Percentiles rank a stretch among this genome's conserved stretches.
Conservation (phyloP, 169 alveolate genomes). For the Blepharisma undulans region DNA sequence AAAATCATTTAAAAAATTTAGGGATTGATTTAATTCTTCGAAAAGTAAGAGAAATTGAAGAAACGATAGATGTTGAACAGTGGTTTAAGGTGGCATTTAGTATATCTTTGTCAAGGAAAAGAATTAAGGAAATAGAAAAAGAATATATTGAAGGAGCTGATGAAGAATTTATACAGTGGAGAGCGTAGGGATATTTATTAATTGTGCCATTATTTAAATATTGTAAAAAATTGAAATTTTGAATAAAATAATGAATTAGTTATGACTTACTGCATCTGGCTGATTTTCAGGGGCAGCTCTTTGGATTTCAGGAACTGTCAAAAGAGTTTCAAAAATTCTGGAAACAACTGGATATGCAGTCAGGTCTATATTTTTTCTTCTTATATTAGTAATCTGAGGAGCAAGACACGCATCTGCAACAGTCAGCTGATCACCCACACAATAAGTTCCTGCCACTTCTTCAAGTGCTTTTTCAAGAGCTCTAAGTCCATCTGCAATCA, state of each 20-base stretch:
- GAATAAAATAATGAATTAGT: no score
- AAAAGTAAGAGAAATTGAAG: not conserved
- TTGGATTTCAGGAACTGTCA: not conserved
- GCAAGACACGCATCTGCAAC: conserved; percentile 65
- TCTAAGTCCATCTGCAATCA: conserved; percentile 54
- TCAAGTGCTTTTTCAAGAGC: conserved; percentile 42
- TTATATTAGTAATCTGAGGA: conserved; percentile 52
- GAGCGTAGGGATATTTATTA: not conserved
- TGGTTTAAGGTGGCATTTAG: not conserved
- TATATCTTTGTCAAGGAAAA: conserved; percentile 8
- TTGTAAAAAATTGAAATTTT: not conserved
- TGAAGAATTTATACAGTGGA: conserved; percentile 15
- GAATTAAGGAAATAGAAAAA: not conserved
- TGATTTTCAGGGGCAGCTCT: conserved; percentile 31
- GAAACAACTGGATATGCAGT: not conserved
- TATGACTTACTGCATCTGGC: not conserved
- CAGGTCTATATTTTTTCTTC: not conserved
- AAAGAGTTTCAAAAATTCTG: not conserved
- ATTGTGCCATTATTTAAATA: not conserved
- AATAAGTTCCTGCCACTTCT: conserved; percentile 54
- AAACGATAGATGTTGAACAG: not conserved
- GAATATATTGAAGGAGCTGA: conserved; percentile 17
- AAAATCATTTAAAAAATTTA: conserved; percentile 43
- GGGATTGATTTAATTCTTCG: conserved; percentile 30
- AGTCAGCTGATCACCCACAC: conserved; percentile 63